Evolutionary conservation across 169 alveolate genomes (phyloP).

Genomic region (Miamiensis avidus): DNA sequence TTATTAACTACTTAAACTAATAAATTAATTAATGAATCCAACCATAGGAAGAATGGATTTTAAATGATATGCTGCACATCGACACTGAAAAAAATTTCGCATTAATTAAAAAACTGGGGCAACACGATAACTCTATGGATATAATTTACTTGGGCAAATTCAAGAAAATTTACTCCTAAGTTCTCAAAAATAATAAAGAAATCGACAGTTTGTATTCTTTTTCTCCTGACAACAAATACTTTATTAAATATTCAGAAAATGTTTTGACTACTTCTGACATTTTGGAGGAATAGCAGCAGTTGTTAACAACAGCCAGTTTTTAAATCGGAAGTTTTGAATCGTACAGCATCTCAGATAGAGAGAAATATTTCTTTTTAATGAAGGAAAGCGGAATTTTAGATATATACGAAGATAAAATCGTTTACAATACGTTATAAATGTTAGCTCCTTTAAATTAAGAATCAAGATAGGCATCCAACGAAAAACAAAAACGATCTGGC

Average conservation of each 20-base stretch:
- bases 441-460: no score
- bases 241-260: background rate
- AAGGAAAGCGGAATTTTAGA: background rate
- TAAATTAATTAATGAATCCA: background rate
- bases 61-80: background rate
- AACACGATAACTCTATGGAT: background rate
- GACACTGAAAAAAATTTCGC: background rate
- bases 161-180: background rate
- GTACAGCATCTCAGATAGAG: background rate
- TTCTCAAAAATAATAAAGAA: background rate
- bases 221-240: background rate
- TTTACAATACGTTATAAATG: no score
- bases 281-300: background rate
- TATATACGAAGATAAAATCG: background rate
- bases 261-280: background rate
- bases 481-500: no score
- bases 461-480: no score
- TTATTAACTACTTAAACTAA: no score
- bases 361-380: background rate
- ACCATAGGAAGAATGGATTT: background rate
- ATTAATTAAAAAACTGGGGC: background rate
- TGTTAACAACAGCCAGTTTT: no score
- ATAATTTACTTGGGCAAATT: background rate
- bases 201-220: background rate
- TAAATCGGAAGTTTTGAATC: background rate